Evolutionary conservation across 1,139 yeast genomes (phyloP).

Genomic region (Hyphopichia buzzinii): DNA sequence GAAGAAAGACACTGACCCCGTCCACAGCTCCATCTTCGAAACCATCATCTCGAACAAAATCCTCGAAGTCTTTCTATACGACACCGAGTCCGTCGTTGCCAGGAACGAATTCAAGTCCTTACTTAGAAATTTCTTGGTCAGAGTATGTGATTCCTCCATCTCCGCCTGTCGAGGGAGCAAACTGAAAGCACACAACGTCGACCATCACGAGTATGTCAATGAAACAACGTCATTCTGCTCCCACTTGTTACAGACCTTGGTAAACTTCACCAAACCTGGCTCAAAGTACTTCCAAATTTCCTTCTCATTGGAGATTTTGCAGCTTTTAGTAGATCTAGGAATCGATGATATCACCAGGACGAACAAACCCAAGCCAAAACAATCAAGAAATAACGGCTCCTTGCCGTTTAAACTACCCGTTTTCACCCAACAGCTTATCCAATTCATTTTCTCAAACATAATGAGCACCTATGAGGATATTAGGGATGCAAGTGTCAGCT

Average conservation of each 20-base stretch:
- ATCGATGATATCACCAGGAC: constrained; percentile 39
- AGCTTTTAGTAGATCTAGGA: constrained; percentile 52
- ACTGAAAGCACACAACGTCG: constrained; percentile 25
- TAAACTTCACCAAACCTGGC: constrained; percentile 55
- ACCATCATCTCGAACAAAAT: constrained; percentile 33
- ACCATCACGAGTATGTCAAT: constrained; percentile 31
- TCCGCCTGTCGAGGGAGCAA: constrained; percentile 52
- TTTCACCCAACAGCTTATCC: constrained; percentile 34
- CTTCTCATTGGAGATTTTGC: constrained; percentile 50
- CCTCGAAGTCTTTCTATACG: constrained; percentile 53
- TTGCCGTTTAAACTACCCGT: constrained; percentile 27
- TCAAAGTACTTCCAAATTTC: constrained; percentile 64
- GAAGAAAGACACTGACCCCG: constrained; percentile 57
- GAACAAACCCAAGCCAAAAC: neutral
- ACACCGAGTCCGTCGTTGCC: constrained; percentile 58
- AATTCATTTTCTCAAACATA: constrained; percentile 57
- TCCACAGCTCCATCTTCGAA: constrained; percentile 44
- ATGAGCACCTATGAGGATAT: constrained; percentile 76
- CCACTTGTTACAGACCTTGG: constrained; percentile 41
- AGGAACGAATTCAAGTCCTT: constrained; percentile 63
- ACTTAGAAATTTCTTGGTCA: constrained; percentile 56
- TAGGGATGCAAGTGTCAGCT: constrained; percentile 48
- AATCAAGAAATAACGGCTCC: neutral
- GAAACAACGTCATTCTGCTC: constrained; percentile 35
- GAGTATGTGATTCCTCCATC: constrained; percentile 72